These are phyloP conservation scores for Arbutus unedo DNA, from an alignment of 148 eudicot genomes.

Conservation along the genomic window DNA sequence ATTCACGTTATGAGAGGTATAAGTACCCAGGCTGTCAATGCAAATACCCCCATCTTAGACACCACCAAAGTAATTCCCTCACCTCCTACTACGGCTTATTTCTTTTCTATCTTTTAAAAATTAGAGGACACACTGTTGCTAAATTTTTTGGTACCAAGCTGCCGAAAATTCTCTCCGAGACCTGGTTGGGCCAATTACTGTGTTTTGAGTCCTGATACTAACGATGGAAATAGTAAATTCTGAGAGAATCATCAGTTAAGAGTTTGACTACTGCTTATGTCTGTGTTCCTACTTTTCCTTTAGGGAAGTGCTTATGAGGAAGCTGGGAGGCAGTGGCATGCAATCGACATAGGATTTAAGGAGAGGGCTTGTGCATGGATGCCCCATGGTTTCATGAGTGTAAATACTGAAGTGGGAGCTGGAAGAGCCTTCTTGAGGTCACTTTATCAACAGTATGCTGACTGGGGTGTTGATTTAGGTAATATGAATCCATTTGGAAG, in stretches of 20 bases:
- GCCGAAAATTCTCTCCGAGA: not conserved
- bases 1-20: slow-evolving; percentile 97
- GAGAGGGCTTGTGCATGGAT: slow-evolving; percentile 89
- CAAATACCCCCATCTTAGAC: slow-evolving; percentile 85
- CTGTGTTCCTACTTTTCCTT: slow-evolving; percentile 2
- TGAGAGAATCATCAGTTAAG: not conserved
- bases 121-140: not conserved
- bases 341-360: slow-evolving; percentile 73
- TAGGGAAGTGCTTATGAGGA: slow-evolving; percentile 77
- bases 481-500: slow-evolving; percentile 17
- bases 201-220: not conserved
- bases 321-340: slow-evolving; percentile 59
- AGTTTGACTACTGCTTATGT: not conserved
- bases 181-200: not conserved
- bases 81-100: not conserved
- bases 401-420: slow-evolving; percentile 69
- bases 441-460: slow-evolving; percentile 83
- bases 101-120: not conserved
- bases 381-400: slow-evolving; percentile 92
- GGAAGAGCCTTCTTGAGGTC: slow-evolving; percentile 94
- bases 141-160: not conserved
- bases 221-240: not conserved
- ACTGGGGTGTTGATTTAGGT: slow-evolving; percentile 99
- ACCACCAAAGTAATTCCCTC: slow-evolving; percentile 50
- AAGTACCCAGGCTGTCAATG: slow-evolving; percentile 78